Base-by-base conservation (phyloP, 2,329 filamentous ascomycete genomes). In the Fusarium dimerum region DNA sequence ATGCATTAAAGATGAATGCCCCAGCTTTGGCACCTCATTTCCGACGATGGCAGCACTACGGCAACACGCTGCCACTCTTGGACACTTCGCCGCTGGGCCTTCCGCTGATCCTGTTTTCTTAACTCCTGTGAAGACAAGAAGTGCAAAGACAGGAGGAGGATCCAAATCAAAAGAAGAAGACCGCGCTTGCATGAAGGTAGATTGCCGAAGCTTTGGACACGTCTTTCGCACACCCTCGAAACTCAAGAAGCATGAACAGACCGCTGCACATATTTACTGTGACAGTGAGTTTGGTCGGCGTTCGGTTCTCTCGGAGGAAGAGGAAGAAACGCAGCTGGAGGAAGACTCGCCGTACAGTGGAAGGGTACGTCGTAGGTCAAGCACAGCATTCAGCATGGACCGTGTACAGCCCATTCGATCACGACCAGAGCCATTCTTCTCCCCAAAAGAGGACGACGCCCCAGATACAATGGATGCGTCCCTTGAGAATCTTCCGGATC, bases 1-100 rank as follows among this genome's bases (percentile, higher is more conserved):
- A 15, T 60, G 57, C 3, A 15, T 50, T 16, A 60, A 60, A 2
- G 41, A 43, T 1, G 54, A 7, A 2, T 60, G 57, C 1, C 57
- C 57, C 11, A 50, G 44, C 5, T 36, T 41, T 6, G 45, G 51
- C 4, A 16, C 17, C 26, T 36, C 17, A 6, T 56, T 53, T 38
- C 42, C 51, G 20, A 20, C 38, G 5, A 10, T 10, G 9, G 32
- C 5, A 4, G 13, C 10, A 5, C 13, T 36, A 36, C 32, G 32
- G 11, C 32, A 15, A 36, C 32, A 36, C 13, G 9, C 32, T 15
- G 13, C 10, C 32, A 36, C 32, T 15, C 10, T 36, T 10, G 32
- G 32, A 36, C 32, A 36, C 32, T 36, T 12, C 13, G 10, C 32
- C 10, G 32, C 32, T 36, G 13, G 10, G 32, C 32, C 32, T 10